Evolutionary conservation across 441 rosid species (phyloP).

Genomic region (Geranium incanum): DNA sequence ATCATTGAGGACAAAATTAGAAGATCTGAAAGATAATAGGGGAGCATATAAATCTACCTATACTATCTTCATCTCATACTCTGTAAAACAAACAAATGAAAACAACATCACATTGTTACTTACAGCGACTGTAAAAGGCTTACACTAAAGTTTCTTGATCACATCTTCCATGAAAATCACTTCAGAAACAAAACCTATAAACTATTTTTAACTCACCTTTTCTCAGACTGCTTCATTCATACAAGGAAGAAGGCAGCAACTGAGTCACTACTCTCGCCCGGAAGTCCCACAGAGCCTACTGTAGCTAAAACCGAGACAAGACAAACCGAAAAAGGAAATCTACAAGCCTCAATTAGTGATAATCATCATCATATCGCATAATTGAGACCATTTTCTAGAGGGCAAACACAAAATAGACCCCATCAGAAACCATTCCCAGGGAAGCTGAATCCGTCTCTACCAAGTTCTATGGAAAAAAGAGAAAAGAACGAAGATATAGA

Average conservation of each 20-base stretch:
- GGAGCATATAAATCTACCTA: background rate
- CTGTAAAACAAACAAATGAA: background rate
- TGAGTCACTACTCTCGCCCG: background rate
- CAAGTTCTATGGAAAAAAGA: constrained; percentile 15
- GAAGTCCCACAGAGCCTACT: background rate
- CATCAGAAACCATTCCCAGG: constrained; percentile 22
- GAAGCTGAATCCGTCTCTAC: constrained; percentile 13
- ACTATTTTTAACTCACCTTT: background rate
- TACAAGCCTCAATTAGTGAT: background rate
- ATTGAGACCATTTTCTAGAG: background rate
- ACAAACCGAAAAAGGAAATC: background rate
- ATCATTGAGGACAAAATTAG: background rate
- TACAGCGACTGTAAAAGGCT: background rate
- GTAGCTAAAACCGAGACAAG: background rate
- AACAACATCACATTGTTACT: background rate
- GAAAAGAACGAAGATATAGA: constrained; percentile 26
- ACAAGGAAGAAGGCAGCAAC: background rate
- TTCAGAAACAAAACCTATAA: background rate
- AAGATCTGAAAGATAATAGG: background rate
- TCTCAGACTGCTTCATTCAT: background rate
- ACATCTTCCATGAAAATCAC: background rate
- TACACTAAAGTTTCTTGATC: constrained; percentile 2
- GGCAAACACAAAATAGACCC: constrained; percentile 6
- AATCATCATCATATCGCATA: background rate
- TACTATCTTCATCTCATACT: background rate